Conservation (phyloP, 306 rosid genomes). For the Quercus agrifolia region DNA sequence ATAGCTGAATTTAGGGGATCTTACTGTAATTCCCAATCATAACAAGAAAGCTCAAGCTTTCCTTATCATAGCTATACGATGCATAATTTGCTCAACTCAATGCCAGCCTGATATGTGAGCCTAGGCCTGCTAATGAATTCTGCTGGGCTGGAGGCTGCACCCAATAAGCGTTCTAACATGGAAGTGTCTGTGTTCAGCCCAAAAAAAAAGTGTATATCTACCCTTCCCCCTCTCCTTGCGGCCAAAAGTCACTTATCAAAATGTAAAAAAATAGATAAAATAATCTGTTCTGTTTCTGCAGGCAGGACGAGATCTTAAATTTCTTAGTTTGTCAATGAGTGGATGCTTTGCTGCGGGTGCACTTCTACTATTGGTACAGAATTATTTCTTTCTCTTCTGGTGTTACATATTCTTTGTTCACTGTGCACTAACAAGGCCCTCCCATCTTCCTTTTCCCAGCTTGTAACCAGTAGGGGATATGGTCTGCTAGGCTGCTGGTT, state of each 20-base stretch:
- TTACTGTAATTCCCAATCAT: neutral
- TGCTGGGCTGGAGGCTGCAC: neutral
- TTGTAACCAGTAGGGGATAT: conserved; percentile 53
- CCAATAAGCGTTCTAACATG: neutral
- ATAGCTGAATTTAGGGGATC: neutral
- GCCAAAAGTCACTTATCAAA: no score
- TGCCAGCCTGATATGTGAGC: neutral
- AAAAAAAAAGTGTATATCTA: no score
- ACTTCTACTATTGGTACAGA: conserved; percentile 49
- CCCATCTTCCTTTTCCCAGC: conserved; percentile 35
- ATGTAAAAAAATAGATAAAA: no score
- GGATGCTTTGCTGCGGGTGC: conserved; percentile 71
- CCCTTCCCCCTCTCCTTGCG: no score
- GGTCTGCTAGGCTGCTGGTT: conserved; percentile 82
- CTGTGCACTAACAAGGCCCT: conserved; percentile 9
- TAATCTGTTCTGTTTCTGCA: conserved; percentile 28
- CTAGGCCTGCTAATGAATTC: neutral
- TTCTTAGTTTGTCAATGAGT: conserved; percentile 68
- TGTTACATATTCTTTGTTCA: conserved; percentile 17
- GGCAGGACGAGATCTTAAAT: conserved; percentile 93
- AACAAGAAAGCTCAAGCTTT: neutral
- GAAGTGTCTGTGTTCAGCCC: neutral
- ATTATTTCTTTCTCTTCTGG: conserved; percentile 13
- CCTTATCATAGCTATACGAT: neutral
- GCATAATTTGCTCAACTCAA: neutral